These are phyloP conservation scores for Stephania japonica DNA, from an alignment of 164 flowering plant genomes.

Conservation along the genomic window DNA sequence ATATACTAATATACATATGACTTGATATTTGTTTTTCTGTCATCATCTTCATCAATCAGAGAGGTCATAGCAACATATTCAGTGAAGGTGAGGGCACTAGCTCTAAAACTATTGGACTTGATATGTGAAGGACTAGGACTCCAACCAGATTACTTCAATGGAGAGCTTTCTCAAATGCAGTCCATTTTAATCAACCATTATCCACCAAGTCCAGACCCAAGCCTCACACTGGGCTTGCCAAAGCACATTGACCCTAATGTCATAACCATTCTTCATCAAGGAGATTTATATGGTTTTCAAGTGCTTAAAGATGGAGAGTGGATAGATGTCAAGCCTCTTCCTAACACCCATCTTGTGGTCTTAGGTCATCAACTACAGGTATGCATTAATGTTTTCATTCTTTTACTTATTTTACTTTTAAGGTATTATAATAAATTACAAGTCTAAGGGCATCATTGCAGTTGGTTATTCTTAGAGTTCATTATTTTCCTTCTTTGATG, in stretches of 20 bases:
- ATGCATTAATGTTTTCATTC: background rate
- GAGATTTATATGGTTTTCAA: constrained; percentile 34
- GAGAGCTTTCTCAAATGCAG: constrained; percentile 17
- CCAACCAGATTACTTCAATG: constrained; percentile 19
- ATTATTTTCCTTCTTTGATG: background rate
- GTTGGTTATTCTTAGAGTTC: background rate
- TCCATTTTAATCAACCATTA: constrained; percentile 25
- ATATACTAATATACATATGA: no score
- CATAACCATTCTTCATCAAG: constrained; percentile 34
- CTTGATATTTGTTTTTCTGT: background rate
- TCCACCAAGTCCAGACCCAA: constrained; percentile 48
- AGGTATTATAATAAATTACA: no score
- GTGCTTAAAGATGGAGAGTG: constrained; percentile 29
- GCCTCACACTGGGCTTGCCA: constrained; percentile 34
- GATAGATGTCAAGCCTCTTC: constrained; percentile 25
- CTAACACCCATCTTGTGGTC: constrained; percentile 23
- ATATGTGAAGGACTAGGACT: constrained; percentile 38
- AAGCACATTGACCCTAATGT: constrained; percentile 34
- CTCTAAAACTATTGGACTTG: constrained; percentile 28
- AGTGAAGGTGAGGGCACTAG: constrained; percentile 22
- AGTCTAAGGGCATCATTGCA: no score
- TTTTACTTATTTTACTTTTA: no score
- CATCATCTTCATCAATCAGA: constrained; percentile 12
- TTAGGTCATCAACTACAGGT: constrained; percentile 25
- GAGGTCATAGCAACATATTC: constrained; percentile 26